phyloP scores from a whole-genome alignment of 768 basidiomycete genomes.

The Floccularia luteovirens region DNA sequence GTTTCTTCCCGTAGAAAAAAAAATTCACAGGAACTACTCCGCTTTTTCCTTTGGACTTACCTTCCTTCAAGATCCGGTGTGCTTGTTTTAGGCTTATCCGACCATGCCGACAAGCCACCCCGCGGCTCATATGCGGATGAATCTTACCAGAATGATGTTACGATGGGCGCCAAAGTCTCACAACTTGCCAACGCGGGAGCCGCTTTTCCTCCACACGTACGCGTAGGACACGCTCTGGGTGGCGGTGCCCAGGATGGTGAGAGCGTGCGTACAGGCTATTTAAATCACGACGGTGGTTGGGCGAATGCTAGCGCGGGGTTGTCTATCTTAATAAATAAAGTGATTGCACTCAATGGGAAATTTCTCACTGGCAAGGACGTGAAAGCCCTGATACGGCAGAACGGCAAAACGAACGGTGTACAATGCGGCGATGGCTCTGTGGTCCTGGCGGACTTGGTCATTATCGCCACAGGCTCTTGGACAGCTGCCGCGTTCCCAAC shows the following conservation, averaged over 20 bases:
- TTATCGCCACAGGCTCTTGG: conserved; percentile 81
- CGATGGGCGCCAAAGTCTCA: conserved; percentile 44
- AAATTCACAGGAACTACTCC: too few relatives aligned
- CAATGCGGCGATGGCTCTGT: conserved; percentile 47
- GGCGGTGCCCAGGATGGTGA: conserved; percentile 28
- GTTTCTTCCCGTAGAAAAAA: too few relatives aligned
- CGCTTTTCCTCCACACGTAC: conserved; percentile 37
- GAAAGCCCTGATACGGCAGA: conserved; percentile 27
- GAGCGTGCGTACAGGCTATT: conserved; percentile 49
- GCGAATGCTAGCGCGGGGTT: conserved; percentile 69
- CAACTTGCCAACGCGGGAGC: conserved; percentile 33
- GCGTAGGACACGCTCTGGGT: too few relatives aligned
- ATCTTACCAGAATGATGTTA: conserved; percentile 57
- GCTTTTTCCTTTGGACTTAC: conserved; percentile 3
- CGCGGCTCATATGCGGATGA: conserved; percentile 38
- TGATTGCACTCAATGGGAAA: conserved; percentile 51
- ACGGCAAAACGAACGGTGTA: conserved; percentile 49
- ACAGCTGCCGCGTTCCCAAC: conserved; percentile 72
- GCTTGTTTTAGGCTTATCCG: conserved; percentile 40
- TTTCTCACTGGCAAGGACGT: conserved; percentile 55
- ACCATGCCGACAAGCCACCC: too few relatives aligned
- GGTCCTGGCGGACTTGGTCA: conserved; percentile 50
- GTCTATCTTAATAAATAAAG: conserved; percentile 40
- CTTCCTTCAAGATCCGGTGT: conserved; percentile 55
- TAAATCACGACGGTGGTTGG: conserved; percentile 83